phyloP scores from a whole-genome alignment of 805 yeast genomes.

The Myxozyma lipomycoides region DNA sequence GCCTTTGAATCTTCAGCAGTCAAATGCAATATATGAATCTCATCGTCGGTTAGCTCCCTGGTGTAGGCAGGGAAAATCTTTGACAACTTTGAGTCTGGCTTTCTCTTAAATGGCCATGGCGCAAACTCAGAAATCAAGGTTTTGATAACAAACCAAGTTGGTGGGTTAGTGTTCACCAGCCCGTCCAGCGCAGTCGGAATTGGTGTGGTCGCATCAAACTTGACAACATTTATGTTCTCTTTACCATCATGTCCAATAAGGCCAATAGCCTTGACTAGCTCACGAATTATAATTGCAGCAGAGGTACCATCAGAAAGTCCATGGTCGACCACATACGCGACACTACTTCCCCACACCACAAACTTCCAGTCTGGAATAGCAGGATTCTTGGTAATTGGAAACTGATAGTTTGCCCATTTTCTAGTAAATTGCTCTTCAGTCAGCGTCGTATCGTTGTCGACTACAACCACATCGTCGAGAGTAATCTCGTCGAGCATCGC shows the following conservation, averaged over 20 bases:
- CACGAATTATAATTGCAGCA: constrained; percentile 2
- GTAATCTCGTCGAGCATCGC: constrained; percentile 7
- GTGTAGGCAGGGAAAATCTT: constrained; percentile 1
- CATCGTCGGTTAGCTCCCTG: background rate
- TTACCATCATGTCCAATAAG: background rate
- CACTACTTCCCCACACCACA: constrained; percentile 1
- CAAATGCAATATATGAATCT: background rate
- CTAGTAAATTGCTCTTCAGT: background rate
- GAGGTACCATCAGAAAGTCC: constrained; percentile 13
- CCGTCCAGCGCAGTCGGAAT: background rate
- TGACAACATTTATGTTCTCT: background rate
- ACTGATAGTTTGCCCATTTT: background rate
- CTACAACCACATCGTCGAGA: constrained; percentile 4
- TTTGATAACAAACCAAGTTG: background rate
- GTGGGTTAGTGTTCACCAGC: background rate
- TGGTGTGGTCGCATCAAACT: background rate
- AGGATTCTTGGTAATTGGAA: background rate
- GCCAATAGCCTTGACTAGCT: constrained; percentile 4
- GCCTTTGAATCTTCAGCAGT: background rate
- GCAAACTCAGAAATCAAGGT: background rate
- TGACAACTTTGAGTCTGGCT: background rate
- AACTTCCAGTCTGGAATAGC: constrained; percentile 10
- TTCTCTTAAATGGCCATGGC: background rate
- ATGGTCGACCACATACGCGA: constrained; percentile 14
- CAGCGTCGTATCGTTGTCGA: background rate